phyloP scores from a whole-genome alignment of 495 filamentous ascomycete species.

The Xylaria longipes region DNA sequence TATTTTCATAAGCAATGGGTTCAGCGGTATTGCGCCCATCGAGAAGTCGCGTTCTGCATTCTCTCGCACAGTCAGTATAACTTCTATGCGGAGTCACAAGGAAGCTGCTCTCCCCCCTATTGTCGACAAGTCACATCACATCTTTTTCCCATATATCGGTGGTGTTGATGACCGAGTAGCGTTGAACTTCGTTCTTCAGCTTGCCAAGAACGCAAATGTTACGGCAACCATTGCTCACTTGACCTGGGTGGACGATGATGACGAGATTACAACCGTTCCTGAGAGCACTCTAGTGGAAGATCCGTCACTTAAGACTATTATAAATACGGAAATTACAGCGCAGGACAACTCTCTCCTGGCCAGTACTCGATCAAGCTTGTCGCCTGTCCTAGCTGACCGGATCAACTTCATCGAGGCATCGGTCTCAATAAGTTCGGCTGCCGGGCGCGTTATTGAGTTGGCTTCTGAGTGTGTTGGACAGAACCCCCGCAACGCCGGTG shows the following conservation, averaged over 20 bases:
- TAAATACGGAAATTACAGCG: conserved; percentile 45
- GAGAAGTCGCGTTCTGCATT: conserved; percentile 46
- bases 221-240: conserved; percentile 73
- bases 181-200: conserved; percentile 78
- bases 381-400: conserved; percentile 61
- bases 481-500: conserved; percentile 71
- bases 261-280: conserved; percentile 38
- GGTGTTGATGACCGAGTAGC: conserved; percentile 85
- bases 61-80: conserved; percentile 57
- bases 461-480: conserved; percentile 68
- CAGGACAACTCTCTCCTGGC: conserved; percentile 69
- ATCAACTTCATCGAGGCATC: conserved; percentile 63
- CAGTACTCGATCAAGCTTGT: conserved; percentile 66
- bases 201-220: conserved; percentile 77
- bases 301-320: conserved; percentile 31
- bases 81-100: conserved; percentile 63
- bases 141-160: conserved; percentile 89
- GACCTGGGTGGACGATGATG: conserved; percentile 40
- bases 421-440: conserved; percentile 35
- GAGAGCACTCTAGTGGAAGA: conserved; percentile 37
- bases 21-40: conserved; percentile 58
- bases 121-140: conserved; percentile 75
- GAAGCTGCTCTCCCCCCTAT: conserved; percentile 56
- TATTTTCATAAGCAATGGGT: conserved; percentile 82
- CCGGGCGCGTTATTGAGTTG: conserved; percentile 40